Conservation (phyloP, 148 eudicot genomes). For the Cornus controversa region DNA sequence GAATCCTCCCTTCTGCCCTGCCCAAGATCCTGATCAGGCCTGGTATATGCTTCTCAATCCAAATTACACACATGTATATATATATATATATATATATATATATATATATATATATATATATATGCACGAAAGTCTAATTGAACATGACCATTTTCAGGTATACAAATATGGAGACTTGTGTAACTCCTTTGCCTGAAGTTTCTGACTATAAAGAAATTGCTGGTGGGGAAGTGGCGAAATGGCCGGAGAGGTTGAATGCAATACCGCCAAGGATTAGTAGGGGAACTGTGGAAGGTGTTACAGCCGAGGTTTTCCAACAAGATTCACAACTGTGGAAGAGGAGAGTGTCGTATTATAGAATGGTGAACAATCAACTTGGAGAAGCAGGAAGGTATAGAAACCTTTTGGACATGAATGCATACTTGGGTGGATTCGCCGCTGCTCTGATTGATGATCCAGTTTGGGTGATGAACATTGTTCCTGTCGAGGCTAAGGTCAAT, state of each 20-base stretch:
- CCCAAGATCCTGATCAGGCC: constrained; percentile 59
- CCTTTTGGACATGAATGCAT: constrained; percentile 77
- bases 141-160: constrained; percentile 44
- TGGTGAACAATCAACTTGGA: constrained; percentile 63
- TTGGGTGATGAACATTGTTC: constrained; percentile 93
- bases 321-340: constrained; percentile 54
- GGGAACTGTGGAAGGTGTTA: constrained; percentile 47
- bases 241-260: constrained; percentile 61
- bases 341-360: constrained; percentile 68
- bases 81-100: too few relatives aligned
- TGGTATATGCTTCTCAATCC: constrained; percentile 44
- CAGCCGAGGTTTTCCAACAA: constrained; percentile 43
- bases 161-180: constrained; percentile 66
- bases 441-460: constrained; percentile 58
- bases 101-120: too few relatives aligned
- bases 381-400: constrained; percentile 70
- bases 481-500: constrained; percentile 63
- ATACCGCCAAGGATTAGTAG: constrained; percentile 66
- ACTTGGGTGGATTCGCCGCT: constrained; percentile 85
- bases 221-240: constrained; percentile 63
- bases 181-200: constrained; percentile 64
- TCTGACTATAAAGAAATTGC: constrained; percentile 37
- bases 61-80: too few relatives aligned
- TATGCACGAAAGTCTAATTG: background rate
- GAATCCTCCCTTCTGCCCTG: constrained; percentile 50